Base-by-base conservation (phyloP, 106 monocot species). In the Hemerocallis citrina region DNA sequence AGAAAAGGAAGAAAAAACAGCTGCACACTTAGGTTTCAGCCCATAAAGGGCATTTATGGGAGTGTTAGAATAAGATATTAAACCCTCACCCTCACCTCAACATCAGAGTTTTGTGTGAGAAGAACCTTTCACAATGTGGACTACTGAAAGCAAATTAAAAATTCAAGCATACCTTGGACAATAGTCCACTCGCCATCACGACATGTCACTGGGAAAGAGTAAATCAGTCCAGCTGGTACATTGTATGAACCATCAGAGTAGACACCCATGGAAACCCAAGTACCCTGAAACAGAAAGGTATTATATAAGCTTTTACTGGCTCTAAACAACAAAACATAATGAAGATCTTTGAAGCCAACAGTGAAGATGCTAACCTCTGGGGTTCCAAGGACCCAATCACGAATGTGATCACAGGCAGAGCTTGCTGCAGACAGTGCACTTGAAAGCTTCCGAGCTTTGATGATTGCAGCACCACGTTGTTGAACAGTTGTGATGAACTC, bases 181-280 rank as follows among this genome's bases (percentile, higher is more conserved):
- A 83, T 80, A 38, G 63, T 62, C 83, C 88, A 83, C 45, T 83
- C 74, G 20, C 80, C 79, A 42, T 77, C 57, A 20, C 68, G 38
- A 28, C 88, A 83, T 23, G 76, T 77, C 43, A 88, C 88, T 31
- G 88, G 83, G 31, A 80, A 83, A 42, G 83, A 83, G 40, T 74
- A 88, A 57, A 80, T 71, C 12, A 88, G 3, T n/a, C 83, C 83
- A 30, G 63, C 70, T 25, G 83, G 88, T 39, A 77, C 40, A 54
- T 61, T 74, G 67, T 88, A 83, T 41, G 80, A 67, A 14, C 83
- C 83, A 58, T 88, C 88, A 59, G 88, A 83, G 62, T 68, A 83
- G 16, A 88, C 88, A 31, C 88, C 88, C 88, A 88, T 88, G 55
- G 88, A 88, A 20, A 83, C 83, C 72, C 67, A 80, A 34, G 83